These are phyloP conservation scores for Neurospora sp. DNA, from an alignment of 495 filamentous ascomycete species.

Conservation along the genomic window DNA sequence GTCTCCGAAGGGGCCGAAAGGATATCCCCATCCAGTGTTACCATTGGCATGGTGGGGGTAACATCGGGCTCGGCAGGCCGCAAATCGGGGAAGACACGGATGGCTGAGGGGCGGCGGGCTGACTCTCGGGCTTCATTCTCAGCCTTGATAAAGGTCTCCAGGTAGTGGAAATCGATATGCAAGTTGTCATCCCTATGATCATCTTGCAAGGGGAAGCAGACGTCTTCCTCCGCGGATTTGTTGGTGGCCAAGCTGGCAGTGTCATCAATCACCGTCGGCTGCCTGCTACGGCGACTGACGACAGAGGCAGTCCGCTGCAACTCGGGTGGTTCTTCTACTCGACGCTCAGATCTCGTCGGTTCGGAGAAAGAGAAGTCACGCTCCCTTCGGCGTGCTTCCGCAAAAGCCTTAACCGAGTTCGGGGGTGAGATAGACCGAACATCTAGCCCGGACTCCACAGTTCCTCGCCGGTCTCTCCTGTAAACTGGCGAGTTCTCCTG, in stretches of 20 bases:
- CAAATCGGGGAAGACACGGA: constrained; percentile 55
- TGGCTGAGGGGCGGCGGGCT: constrained; percentile 24
- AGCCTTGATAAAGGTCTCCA: constrained; percentile 66
- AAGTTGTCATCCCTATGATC: constrained; percentile 35
- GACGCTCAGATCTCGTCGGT: constrained; percentile 19
- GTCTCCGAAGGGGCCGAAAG: constrained; percentile 33
- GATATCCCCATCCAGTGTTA: constrained; percentile 41
- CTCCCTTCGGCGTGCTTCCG: constrained; percentile 56
- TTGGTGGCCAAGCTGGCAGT: constrained; percentile 39
- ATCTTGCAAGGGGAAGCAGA: constrained; percentile 64
- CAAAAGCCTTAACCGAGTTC: constrained; percentile 96
- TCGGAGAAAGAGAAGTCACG: constrained; percentile 44
- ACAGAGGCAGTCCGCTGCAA: constrained; percentile 65
- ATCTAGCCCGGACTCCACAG: constrained; percentile 31
- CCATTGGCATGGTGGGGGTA: constrained; percentile 13
- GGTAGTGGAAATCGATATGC: constrained; percentile 74
- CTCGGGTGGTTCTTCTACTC: constrained; percentile 47
- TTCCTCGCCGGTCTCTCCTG: constrained; percentile 36
- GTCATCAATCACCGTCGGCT: constrained; percentile 35
- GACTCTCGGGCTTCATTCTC: constrained; percentile 42
- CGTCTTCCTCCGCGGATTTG: constrained; percentile 64
- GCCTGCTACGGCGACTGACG: constrained; percentile 47
- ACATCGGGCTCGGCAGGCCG: constrained; percentile 13
- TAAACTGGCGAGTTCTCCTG: constrained; percentile 25
- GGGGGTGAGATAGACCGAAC: constrained; percentile 72